phyloP scores from a whole-genome alignment of 257 asterid species.

The Solanum bukasovii region DNA sequence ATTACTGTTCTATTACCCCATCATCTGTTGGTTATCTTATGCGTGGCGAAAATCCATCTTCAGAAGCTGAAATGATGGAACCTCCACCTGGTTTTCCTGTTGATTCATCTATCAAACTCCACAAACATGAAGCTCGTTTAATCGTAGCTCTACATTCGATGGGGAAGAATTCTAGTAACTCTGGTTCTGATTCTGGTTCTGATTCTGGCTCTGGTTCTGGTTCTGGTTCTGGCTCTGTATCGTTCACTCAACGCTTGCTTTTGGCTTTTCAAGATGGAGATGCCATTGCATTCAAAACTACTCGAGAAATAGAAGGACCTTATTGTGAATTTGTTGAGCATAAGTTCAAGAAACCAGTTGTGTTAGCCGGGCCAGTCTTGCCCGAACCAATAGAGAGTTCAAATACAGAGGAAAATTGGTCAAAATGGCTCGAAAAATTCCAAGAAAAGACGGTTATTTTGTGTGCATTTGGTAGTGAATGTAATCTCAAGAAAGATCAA shows the following conservation, averaged over 20 bases:
- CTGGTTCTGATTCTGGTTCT: not conserved
- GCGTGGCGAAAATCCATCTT: not conserved
- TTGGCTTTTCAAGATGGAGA: conserved; percentile 17
- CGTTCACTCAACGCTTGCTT: not conserved
- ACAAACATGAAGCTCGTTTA: conserved; percentile 27
- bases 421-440: conserved; percentile 21
- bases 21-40: conserved; percentile 23
- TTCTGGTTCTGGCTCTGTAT: not conserved
- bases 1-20: conserved; percentile 26
- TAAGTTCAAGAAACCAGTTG: conserved; percentile 24
- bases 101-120: conserved; percentile 13
- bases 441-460: conserved; percentile 20
- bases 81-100: conserved; percentile 32
- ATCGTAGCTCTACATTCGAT: not conserved
- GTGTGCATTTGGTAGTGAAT: conserved; percentile 49
- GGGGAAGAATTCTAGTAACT: not conserved
- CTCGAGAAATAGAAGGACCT: conserved; percentile 31
- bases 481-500: conserved; percentile 15
- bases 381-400: conserved; percentile 17
- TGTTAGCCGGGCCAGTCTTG: conserved; percentile 34
- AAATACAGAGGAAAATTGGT: conserved; percentile 21
- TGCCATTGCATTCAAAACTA: conserved; percentile 26
- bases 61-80: conserved; percentile 8
- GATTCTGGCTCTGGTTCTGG: too few relatives aligned
- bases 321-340: conserved; percentile 22